Evolutionary conservation across 2,329 filamentous ascomycete species (phyloP), one percentile per base, ranked within the genome.

Genomic region (Blumeria hordei): DNA sequence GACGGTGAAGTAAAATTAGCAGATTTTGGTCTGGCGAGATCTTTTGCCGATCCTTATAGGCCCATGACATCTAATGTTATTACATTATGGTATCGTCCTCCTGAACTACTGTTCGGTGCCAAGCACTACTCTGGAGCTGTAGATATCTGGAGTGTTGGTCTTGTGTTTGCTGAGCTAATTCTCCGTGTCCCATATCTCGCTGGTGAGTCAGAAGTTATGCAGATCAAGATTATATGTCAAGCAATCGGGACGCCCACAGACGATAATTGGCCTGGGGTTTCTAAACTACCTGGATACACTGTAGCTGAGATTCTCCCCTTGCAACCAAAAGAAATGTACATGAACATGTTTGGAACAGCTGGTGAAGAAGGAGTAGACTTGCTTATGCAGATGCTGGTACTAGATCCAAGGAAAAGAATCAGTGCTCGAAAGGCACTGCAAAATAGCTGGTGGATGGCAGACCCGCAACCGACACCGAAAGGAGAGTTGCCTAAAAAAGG

Each of bases 21-120:
- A 37, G 92, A 98, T 82, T 98, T 98, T 63, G 92, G 92, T 74
- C 80, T 98, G 36, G 92, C 92, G 6, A 75, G 92, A 59, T 78
- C 76, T 58, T 95, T 95, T 67, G 83, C 87, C 7, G 92, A 98
- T 67, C 90, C 92, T 0, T 85, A 88, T 63, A 73, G 79, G 55
- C 75, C 76, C 61, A 98, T 98, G 92, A 95, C 90, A 1, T 80
- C 81, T 64, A 88, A 92, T 64, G 90, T 95, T 60, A 94, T 98
- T 67, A 98, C 92, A 16, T 80, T 88, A 60, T 98, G 92, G 88
- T 98, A 96, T 71, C 78, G 90, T 0, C 88, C 92, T 0, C 88
- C 88, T 0, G 92, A 98, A 72, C 76, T 98, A 21, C 80, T 96
- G 59, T 95, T 90, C 65, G 88, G 88, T 57, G 87, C 88, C 2